Conservation (phyloP, 805 yeast genomes). For the Wickerhamiella dianesei region DNA sequence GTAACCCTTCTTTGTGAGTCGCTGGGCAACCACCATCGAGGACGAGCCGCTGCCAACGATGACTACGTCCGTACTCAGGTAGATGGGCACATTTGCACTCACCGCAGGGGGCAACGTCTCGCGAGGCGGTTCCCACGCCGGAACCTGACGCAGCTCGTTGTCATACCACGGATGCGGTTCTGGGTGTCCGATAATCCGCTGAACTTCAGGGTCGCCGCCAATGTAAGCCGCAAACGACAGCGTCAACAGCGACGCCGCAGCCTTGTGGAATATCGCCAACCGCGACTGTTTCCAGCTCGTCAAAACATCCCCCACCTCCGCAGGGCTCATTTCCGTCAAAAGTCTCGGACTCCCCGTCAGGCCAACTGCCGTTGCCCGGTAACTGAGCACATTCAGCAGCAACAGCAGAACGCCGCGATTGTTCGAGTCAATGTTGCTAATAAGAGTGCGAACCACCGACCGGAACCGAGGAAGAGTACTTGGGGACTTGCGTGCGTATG, state of each 20-base stretch:
- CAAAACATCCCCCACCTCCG: conserved; percentile 27
- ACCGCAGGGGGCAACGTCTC: conserved; percentile 4
- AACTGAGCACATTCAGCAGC: conserved; percentile 14
- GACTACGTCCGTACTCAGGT: conserved; percentile 27
- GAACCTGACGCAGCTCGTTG: neutral
- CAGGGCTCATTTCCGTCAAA: conserved; percentile 18
- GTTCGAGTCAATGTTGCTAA: neutral
- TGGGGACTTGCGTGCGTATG: neutral
- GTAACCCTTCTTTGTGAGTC: conserved; percentile 32
- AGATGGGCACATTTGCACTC: neutral
- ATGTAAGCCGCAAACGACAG: conserved; percentile 13
- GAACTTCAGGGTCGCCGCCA: conserved; percentile 3
- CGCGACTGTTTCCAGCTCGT: conserved; percentile 32
- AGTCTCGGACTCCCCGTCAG: conserved; percentile 17
- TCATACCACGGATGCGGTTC: conserved; percentile 9
- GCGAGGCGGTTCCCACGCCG: conserved; percentile 2
- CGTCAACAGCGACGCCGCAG: conserved; percentile 25
- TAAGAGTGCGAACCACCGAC: neutral
- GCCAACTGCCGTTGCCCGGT: conserved; percentile 16
- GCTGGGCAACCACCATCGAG: conserved; percentile 40
- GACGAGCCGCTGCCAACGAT: conserved; percentile 43
- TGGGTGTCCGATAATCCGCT: conserved; percentile 6
- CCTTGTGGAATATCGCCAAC: conserved; percentile 25
- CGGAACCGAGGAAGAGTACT: neutral
- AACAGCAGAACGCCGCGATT: conserved; percentile 9